Conservation (phyloP, 768 basidiomycete genomes). For the Rhodotorula kratochvilovae region DNA sequence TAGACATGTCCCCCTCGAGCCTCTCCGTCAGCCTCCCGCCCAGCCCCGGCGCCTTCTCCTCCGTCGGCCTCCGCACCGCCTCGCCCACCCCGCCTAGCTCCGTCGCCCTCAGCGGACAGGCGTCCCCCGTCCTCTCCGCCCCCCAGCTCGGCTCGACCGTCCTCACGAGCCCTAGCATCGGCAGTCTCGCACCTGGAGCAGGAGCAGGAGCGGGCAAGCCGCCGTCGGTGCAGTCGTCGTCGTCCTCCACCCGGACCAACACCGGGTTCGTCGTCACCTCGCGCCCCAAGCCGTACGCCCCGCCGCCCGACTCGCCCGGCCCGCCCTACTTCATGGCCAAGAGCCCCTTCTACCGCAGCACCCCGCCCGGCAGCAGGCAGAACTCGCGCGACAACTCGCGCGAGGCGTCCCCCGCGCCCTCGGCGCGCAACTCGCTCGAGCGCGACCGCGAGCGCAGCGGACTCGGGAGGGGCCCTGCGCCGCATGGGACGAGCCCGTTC, state of each 20-base stretch:
- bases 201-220: background rate
- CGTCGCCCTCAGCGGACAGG: background rate
- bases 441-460: background rate
- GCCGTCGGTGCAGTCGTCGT: background rate
- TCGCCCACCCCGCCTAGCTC: background rate
- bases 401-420: background rate
- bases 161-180: background rate
- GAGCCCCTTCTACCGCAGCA: background rate
- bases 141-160: too few relatives aligned
- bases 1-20: background rate
- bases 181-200: background rate
- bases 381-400: slow-evolving; percentile 13
- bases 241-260: slow-evolving; percentile 9
- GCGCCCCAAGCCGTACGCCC: slow-evolving; percentile 11
- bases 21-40: background rate
- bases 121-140: background rate
- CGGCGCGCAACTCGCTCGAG: background rate
- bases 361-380: background rate
- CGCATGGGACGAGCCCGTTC: slow-evolving; percentile 10
- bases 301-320: slow-evolving; percentile 8
- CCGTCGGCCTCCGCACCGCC: too few relatives aligned
- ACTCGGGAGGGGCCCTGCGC: background rate
- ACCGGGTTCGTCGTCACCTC: slow-evolving; percentile 33
- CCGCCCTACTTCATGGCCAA: slow-evolving; percentile 1
- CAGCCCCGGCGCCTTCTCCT: background rate